phyloP scores from a whole-genome alignment of 805 yeast genomes.

The Hanseniaspora valbyensis region DNA sequence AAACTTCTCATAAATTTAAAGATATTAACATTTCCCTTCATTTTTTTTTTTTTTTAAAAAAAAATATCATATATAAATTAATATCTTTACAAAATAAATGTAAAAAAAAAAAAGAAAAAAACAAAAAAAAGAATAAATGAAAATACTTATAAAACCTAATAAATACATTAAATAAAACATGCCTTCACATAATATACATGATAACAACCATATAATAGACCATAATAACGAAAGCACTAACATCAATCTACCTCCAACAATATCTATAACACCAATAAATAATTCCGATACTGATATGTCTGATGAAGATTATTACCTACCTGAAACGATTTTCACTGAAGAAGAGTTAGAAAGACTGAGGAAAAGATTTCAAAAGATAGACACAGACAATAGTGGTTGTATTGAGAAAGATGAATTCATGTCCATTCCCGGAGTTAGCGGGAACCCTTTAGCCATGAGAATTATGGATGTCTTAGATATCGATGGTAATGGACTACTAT shows the following conservation, averaged over 20 bases:
- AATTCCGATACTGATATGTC: slow-evolving; percentile 19
- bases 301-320: slow-evolving; percentile 62
- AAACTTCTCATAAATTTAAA: too few relatives aligned
- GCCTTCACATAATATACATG: too few relatives aligned
- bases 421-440: slow-evolving; percentile 82
- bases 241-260: background rate
- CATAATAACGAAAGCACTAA: too few relatives aligned
- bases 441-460: slow-evolving; percentile 81
- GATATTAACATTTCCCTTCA: too few relatives aligned
- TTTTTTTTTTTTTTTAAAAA: too few relatives aligned
- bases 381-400: slow-evolving; percentile 83
- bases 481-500: slow-evolving; percentile 86
- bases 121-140: too few relatives aligned
- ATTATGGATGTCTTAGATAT: slow-evolving; percentile 90
- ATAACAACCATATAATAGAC: too few relatives aligned
- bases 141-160: too few relatives aligned
- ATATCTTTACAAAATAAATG: too few relatives aligned
- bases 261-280: background rate
- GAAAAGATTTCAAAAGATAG: slow-evolving; percentile 89
- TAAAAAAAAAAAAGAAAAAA: too few relatives aligned
- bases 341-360: slow-evolving; percentile 88
- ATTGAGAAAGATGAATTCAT: slow-evolving; percentile 84
- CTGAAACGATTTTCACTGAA: slow-evolving; percentile 74
- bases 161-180: too few relatives aligned
- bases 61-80: too few relatives aligned